Evolutionary conservation across 345 rosid genomes (phyloP).

Genomic region (Euphorbia lathyris): DNA sequence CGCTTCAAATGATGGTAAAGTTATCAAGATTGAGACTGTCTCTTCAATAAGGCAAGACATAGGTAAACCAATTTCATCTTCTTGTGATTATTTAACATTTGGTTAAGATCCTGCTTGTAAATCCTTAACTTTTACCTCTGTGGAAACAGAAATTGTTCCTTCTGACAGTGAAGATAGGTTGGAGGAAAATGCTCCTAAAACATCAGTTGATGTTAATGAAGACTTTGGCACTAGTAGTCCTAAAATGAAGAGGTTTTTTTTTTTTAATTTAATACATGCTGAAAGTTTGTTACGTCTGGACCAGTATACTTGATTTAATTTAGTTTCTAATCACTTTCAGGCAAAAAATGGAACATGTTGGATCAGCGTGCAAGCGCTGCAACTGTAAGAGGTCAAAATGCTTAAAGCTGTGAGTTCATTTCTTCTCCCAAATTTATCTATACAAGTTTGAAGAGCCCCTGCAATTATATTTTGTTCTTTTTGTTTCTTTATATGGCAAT

Average conservation of each 20-base stretch:
- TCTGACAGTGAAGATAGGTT: constrained; percentile 21
- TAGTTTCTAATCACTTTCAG: constrained; percentile 30
- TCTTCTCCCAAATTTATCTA: neutral
- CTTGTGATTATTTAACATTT: constrained; percentile 19
- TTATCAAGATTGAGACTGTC: constrained; percentile 20
- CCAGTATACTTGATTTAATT: constrained; percentile 10
- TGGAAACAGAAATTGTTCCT: constrained; percentile 32
- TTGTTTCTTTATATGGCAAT: neutral
- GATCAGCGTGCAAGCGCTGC: constrained; percentile 28
- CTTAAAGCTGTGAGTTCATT: constrained; percentile 30
- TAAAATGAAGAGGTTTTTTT: constrained; percentile 37
- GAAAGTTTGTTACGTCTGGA: neutral
- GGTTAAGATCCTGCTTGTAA: constrained; percentile 11
- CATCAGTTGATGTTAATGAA: constrained; percentile 22
- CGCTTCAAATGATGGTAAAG: constrained; percentile 26
- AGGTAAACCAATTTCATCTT: constrained; percentile 23
- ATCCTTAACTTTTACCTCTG: constrained; percentile 25
- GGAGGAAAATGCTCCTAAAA: constrained; percentile 31
- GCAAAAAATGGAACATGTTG: constrained; percentile 30
- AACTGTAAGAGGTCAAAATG: constrained; percentile 36
- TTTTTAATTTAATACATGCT: constrained; percentile 4
- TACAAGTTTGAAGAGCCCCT: neutral
- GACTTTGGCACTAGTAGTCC: constrained; percentile 33
- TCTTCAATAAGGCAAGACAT: constrained; percentile 30
- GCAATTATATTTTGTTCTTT: neutral